Base-by-base conservation (phyloP, 2,329 filamentous ascomycete genomes). In the Dothideomycetidae sp. region DNA sequence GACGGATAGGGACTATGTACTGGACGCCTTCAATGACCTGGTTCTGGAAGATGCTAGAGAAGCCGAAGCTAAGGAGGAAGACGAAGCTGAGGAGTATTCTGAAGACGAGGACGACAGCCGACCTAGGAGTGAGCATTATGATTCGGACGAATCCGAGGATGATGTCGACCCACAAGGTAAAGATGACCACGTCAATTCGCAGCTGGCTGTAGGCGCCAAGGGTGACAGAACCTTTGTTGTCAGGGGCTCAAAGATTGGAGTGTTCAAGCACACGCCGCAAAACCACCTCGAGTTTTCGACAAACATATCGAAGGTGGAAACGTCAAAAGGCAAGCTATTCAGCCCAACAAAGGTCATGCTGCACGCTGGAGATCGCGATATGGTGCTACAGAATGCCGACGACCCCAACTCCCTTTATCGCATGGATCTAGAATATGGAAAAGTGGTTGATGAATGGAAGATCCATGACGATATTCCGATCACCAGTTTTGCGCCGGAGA, bases 371-470 rank as follows among this genome's bases (percentile, higher is more conserved):
- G 86, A 94, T 60, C 71, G 76, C 31, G 84, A 92, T 53, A 78
- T 94, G 71, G 81, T 94, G 43, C 60, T 94, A 41, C 86, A 94
- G 57, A 86, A 92, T 49, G 67, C 58, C 16, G 62, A 77, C 36
- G 80, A 96, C 46, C 83, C 88, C 1, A 88, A 93, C 63, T 85
- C 83, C 36, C 70, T 98, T 1, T 98, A 86, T 57, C 82, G 83
- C 31, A 96, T 98, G 90, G 90, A 98, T 61, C 69, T 98, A 31
- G 88, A 98, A 58, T 92, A 92, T 49, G 90, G 90, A 48, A 96
- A 94, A 63, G 82, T 98, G 23, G 85, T 96, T 2, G 90, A 98
- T 53, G 90, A 98, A 59, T 98, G 90, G 90, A 93, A 93, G 50
- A 73, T 98, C 10, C 88, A 98, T 53, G 88, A 98, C 44, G 83